Evolutionary conservation across 306 rosid species (phyloP).

Genomic region (Cucumis melo): DNA sequence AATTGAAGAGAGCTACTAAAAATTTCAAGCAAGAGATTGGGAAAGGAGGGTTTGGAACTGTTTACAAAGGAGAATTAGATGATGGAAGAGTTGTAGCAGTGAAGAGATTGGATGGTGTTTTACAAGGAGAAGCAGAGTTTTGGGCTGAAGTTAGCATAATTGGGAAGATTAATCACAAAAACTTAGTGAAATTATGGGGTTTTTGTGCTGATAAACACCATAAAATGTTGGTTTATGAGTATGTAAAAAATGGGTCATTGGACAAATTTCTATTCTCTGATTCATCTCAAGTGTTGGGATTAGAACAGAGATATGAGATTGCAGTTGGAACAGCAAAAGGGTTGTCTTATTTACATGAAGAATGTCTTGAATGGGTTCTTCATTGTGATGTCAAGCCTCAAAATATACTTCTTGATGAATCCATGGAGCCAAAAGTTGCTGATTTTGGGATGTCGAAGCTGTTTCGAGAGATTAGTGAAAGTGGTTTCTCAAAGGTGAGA

Average conservation of each 20-base stretch:
- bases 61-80: constrained; percentile 20
- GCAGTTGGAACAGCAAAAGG: constrained; percentile 36
- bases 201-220: constrained; percentile 22
- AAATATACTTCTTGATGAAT: constrained; percentile 20
- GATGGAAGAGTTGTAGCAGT: constrained; percentile 26
- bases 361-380: constrained; percentile 33
- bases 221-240: constrained; percentile 27
- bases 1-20: constrained; percentile 16
- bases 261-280: constrained; percentile 16
- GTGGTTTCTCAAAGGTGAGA: constrained; percentile 17
- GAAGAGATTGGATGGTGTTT: constrained; percentile 30
- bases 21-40: constrained; percentile 25
- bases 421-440: constrained; percentile 19
- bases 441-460: constrained; percentile 38
- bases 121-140: constrained; percentile 28
- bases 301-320: constrained; percentile 20
- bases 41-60: constrained; percentile 20
- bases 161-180: constrained; percentile 30
- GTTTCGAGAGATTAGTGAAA: constrained; percentile 13
- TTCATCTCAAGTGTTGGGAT: not conserved
- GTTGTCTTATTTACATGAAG: constrained; percentile 31
- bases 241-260: constrained; percentile 21
- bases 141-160: constrained; percentile 36
- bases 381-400: constrained; percentile 36
- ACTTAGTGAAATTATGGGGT: constrained; percentile 31